Percentiles rank a stretch among this genome's conserved stretches.
These are phyloP conservation scores for Colletotrichum lini DNA, from an alignment of 2,329 filamentous ascomycete genomes.

Conservation along the genomic window DNA sequence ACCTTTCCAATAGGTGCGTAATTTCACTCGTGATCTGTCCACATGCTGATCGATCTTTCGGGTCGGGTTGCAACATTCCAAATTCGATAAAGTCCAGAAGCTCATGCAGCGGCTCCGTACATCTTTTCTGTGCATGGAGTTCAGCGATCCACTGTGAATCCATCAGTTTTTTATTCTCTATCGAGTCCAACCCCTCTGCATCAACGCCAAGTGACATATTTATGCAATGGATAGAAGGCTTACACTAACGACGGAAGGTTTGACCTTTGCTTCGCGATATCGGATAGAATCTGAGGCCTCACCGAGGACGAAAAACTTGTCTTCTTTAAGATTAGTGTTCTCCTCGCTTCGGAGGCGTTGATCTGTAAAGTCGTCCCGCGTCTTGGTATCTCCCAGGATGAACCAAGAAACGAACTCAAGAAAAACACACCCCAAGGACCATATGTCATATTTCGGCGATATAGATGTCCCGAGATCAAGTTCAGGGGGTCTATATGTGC, in stretches of 20 bases:
- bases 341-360: background rate
- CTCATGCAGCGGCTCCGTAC: background rate
- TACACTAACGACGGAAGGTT: background rate
- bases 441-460: constrained; percentile 17
- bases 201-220: too few relatives aligned
- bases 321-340: background rate
- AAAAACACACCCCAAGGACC: constrained; percentile 16
- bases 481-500: constrained; percentile 5
- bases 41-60: background rate
- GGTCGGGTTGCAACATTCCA: background rate
- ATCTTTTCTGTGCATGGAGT: background rate
- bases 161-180: background rate
- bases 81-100: background rate
- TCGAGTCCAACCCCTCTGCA: background rate
- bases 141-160: background rate
- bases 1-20: too few relatives aligned
- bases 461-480: background rate
- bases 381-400: background rate
- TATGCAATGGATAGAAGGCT: too few relatives aligned
- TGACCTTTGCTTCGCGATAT: background rate
- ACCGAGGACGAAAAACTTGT: constrained; percentile 3
- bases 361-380: background rate
- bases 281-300: background rate
- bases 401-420: constrained; percentile 25
- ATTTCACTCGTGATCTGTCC: background rate